Evolutionary conservation across 805 yeast genomes (phyloP), one percentile per base, ranked within the genome.

Genomic region (Candida nonsorbophila): DNA sequence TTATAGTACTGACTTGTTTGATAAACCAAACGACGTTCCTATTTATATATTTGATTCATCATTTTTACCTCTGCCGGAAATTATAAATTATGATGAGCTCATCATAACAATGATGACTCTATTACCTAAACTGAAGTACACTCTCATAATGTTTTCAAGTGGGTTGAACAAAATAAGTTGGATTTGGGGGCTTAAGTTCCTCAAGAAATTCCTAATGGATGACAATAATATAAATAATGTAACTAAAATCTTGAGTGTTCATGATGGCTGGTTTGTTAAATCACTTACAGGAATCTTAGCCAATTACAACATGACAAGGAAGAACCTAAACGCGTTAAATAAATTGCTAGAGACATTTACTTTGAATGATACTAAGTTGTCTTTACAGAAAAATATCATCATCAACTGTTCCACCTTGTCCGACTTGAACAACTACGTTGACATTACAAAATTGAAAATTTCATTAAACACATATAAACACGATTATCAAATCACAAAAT

Each of bases 211-310:
- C 16, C 77, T 90, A 2, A 28, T 36, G 14, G 44, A 54, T n/a
- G 65, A 64, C 4, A 72, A 74, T 36, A 69, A 71, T 29, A 64
- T 72, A 22, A 41, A 46, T 16, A 58, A 58, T 32, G 55, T 90
- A 24, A 58, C 61, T 29, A 79, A 76, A 45, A 63, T 86, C 3
- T 82, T 79, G 39, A 71, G 88, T 17, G 94, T 90, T 3, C 97
- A 90, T 55, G 96, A 88, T 42, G 80, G 83, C 26, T 87, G 96
- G 92, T 73, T 88, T 56, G 73, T 85, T 16, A 75, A 86, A 43
- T 79, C 94, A 0, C 70, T 85, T 20, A 72, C 82, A 10, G 87
- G 83, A 30, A 69, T 86, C 14, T 59, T 84, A 35, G 67, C 77
- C 32, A 82, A 79, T 45, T 77, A 83, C 30, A 51, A 53, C 30